Conservation (phyloP, 2,329 filamentous ascomycete species). For the Aspergillus pseudonomiae region DNA sequence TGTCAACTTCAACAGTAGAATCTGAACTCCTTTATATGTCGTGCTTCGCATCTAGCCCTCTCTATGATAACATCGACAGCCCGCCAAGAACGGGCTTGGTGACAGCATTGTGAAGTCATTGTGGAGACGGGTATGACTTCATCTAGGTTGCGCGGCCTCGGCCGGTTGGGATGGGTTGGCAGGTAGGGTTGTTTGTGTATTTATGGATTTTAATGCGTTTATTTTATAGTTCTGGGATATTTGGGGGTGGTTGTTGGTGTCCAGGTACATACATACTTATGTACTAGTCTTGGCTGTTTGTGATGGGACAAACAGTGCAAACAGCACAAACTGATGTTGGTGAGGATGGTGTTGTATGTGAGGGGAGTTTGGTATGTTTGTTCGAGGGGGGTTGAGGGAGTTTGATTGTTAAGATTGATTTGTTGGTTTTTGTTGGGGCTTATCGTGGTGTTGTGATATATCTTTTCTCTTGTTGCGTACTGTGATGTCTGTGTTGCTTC, state of each 20-base stretch:
- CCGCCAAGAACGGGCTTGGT: conserved; percentile 10
- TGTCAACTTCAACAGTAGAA: background rate
- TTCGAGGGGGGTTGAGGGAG: background rate
- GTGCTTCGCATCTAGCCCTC: background rate
- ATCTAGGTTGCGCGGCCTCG: conserved; percentile 11
- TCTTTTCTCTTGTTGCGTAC: background rate
- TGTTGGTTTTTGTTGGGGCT: background rate
- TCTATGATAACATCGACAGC: conserved; percentile 8
- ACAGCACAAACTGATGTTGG: background rate
- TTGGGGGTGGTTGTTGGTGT: background rate
- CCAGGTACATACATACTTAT: too few relatives aligned
- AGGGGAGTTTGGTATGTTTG: background rate
- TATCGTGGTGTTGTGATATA: background rate
- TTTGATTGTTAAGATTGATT: background rate
- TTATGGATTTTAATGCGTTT: background rate
- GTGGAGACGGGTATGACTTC: conserved; percentile 33
- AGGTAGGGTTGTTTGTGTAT: background rate
- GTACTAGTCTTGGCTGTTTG: too few relatives aligned
- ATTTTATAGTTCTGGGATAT: background rate
- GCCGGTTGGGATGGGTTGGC: background rate
- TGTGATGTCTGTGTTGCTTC: background rate
- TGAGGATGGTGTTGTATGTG: background rate
- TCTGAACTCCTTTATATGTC: background rate
- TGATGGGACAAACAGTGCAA: conserved; percentile 4
- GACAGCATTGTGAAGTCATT: conserved; percentile 41